Evolutionary conservation across 495 filamentous ascomycete genomes (phyloP).

Genomic region (Podospora tetraspora): DNA sequence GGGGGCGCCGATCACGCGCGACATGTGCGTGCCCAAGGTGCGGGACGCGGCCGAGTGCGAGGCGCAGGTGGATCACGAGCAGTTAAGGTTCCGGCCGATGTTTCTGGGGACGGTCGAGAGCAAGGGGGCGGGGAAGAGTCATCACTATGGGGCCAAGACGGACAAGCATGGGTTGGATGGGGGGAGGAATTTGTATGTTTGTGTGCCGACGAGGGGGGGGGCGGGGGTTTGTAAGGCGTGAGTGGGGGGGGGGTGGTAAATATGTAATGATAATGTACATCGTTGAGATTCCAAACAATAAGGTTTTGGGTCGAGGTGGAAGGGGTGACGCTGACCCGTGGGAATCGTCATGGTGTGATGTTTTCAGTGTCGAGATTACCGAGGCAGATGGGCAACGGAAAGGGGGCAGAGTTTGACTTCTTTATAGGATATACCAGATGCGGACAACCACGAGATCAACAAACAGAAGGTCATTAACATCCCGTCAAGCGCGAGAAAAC

Average conservation of each 20-base stretch:
- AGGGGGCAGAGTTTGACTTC: not conserved
- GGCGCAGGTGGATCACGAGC: not conserved
- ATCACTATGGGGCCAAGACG: not conserved
- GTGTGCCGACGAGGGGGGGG: not conserved
- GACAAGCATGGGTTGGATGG: not conserved
- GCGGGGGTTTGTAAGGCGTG: not conserved
- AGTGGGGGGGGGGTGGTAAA: too few species aligned
- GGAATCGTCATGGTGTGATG: too few species aligned
- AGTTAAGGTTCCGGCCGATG: not conserved
- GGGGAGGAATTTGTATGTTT: not conserved
- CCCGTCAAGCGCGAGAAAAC: not conserved
- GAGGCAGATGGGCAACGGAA: not conserved
- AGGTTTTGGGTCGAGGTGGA: too few species aligned
- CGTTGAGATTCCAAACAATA: too few species aligned
- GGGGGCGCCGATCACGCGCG: not conserved
- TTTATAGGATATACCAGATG: too few species aligned
- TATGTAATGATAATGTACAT: not conserved
- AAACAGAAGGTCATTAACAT: not conserved
- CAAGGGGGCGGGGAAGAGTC: not conserved
- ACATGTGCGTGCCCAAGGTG: not conserved
- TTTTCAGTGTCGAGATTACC: not conserved
- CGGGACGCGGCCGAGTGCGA: not conserved
- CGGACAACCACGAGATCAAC: not conserved
- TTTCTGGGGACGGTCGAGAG: not conserved
- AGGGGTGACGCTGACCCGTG: too few species aligned